phyloP scores from a whole-genome alignment of 2,329 filamentous ascomycete genomes.

The Polychaeton citri region DNA sequence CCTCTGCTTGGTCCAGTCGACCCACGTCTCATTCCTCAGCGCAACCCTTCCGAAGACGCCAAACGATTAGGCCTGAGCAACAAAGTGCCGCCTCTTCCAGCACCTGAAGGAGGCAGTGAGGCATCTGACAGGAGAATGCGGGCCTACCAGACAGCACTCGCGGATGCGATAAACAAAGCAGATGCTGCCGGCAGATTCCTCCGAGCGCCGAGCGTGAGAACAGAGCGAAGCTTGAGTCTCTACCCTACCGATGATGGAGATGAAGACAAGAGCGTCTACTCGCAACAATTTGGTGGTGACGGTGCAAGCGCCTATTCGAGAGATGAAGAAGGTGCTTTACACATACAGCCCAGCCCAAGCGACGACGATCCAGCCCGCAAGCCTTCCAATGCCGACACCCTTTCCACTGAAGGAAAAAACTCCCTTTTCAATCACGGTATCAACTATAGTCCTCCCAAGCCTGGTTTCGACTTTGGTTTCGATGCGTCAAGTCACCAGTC shows the following conservation, averaged over 20 bases:
- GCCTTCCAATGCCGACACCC: background rate
- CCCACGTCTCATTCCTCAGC: constrained; percentile 17
- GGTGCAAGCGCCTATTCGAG: background rate
- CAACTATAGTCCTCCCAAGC: constrained; percentile 14
- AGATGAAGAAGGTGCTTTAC: background rate
- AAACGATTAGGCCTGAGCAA: constrained; percentile 17
- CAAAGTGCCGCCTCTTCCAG: constrained; percentile 39
- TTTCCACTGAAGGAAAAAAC: background rate
- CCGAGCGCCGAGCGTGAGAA: constrained; percentile 37
- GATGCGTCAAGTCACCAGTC: constrained; percentile 12
- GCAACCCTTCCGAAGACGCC: constrained; percentile 20
- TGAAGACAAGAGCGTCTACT: background rate
- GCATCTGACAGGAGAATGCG: constrained; percentile 45
- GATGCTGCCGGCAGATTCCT: constrained; percentile 63
- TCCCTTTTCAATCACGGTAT: background rate
- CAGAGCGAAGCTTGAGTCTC: constrained; percentile 5
- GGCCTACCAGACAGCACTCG: constrained; percentile 73
- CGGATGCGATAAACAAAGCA: constrained; percentile 66
- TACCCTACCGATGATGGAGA: background rate
- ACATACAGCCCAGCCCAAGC: background rate
- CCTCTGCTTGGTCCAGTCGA: constrained; percentile 14
- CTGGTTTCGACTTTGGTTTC: constrained; percentile 28
- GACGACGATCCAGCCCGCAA: background rate
- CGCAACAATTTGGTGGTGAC: background rate
- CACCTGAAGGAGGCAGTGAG: constrained; percentile 16